phyloP scores from a whole-genome alignment of 345 rosid species.

The Hypericum androsaemum region DNA sequence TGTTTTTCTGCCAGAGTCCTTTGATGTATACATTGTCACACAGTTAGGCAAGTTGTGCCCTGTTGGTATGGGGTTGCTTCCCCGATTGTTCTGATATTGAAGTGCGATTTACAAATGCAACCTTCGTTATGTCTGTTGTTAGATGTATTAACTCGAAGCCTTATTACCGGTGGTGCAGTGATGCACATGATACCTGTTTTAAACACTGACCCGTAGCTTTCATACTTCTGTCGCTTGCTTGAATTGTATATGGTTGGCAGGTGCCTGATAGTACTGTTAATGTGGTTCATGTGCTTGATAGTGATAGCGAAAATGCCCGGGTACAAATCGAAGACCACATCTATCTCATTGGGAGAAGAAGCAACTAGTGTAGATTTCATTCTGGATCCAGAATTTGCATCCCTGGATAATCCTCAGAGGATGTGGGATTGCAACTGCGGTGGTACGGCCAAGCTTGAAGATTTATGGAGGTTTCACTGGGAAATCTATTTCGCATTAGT shows the following conservation, averaged over 20 bases:
- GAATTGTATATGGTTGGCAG: background rate
- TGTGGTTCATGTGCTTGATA: slow-evolving; percentile 18
- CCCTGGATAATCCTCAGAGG: slow-evolving; percentile 25
- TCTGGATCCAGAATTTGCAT: slow-evolving; percentile 51
- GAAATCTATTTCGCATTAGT: slow-evolving; percentile 39
- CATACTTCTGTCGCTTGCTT: no score
- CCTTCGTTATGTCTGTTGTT: no score
- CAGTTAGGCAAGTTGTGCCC: no score
- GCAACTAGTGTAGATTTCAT: slow-evolving; percentile 60
- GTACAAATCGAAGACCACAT: slow-evolving; percentile 56
- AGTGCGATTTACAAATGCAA: no score
- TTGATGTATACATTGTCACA: no score
- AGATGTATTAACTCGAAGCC: no score
- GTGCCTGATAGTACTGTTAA: background rate
- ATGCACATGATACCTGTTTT: no score
- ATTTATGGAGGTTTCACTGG: slow-evolving; percentile 32
- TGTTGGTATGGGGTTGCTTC: no score
- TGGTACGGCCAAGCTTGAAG: slow-evolving; percentile 18
- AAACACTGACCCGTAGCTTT: no score
- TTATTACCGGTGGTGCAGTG: no score
- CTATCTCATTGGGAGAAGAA: slow-evolving; percentile 51
- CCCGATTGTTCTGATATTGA: no score
- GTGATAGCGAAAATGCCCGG: slow-evolving; percentile 62
- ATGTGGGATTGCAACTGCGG: slow-evolving; percentile 32
- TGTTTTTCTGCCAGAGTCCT: no score